Base-by-base conservation (phyloP, 1,284 basidiomycete species). In the Gymnopus androsaceus region DNA sequence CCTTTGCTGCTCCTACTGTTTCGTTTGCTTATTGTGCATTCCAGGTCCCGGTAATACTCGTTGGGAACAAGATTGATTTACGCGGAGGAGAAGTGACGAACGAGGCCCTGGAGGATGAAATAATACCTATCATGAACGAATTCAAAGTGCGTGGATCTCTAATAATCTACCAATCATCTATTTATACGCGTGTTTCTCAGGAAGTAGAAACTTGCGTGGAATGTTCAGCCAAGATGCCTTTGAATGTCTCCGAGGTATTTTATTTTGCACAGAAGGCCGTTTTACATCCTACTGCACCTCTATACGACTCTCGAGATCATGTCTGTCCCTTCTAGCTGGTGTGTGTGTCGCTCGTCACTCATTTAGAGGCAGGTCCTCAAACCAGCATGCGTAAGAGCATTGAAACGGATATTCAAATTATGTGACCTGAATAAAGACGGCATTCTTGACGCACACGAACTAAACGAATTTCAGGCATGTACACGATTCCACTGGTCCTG, bases 241-340 rank as follows among this genome's bases (percentile, higher is more conserved):
- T 59, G 27, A 54, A 59, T 31, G 57, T 99, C 49, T 95, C 94
- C 30, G 96, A 98, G 72, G 94, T 98, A n/a, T 97, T 99, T 76
- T 98, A 97, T 73, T 98, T 98, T 72, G 96, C 97, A 0, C 96
- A 98, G 73, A 98, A 98, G 70, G 97, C 97, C 4, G 97, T 99
- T 25, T 78, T 98, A 15, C 94, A 98, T 70, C 96, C 97, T 1
- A 97, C 95, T 4, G 96, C 97, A 6, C 96, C 96, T 3, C 76
- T 99, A 23, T 99, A 99, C 72, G 96, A 99, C 72, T 97, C 95
- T 6, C 80, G 95, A 67, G 92, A 97, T 66, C 96, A 98, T 74
- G 92, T 93, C 67, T 51, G 78, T 70, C 25, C 60, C 57, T 47
- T 46, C n/a, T 47, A 58, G 15, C 54, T 49, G 46, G 30, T 55